These are phyloP conservation scores for Xylaria multiplex DNA, from an alignment of 2,329 filamentous ascomycete genomes.

Conservation along the genomic window DNA sequence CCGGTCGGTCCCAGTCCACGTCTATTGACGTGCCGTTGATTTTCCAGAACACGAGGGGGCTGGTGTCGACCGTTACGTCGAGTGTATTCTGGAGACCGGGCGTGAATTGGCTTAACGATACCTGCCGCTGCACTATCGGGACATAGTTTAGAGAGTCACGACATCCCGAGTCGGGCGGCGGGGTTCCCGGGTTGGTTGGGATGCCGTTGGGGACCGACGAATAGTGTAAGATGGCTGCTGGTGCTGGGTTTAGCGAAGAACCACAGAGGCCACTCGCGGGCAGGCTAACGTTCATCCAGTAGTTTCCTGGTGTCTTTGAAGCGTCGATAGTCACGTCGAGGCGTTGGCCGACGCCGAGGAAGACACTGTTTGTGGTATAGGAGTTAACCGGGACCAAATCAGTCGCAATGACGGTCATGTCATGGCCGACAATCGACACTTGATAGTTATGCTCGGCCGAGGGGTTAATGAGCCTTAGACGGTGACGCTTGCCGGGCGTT, in stretches of 20 bases:
- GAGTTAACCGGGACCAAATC: slow-evolving; percentile 65
- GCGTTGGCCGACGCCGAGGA: slow-evolving; percentile 60
- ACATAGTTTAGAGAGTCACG: slow-evolving; percentile 36
- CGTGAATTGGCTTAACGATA: slow-evolving; percentile 35
- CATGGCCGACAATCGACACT: slow-evolving; percentile 63
- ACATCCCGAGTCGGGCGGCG: slow-evolving; percentile 33
- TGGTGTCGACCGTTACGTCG: slow-evolving; percentile 27
- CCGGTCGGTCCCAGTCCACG: slow-evolving; percentile 49
- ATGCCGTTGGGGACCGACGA: slow-evolving; percentile 22
- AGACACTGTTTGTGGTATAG: slow-evolving; percentile 59
- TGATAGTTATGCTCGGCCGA: slow-evolving; percentile 60
- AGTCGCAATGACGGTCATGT: slow-evolving; percentile 61
- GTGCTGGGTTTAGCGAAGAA: slow-evolving; percentile 31
- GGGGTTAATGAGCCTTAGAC: slow-evolving; percentile 60
- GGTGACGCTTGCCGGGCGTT: slow-evolving; percentile 57
- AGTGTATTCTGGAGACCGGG: slow-evolving; percentile 28
- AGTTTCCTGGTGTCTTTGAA: slow-evolving; percentile 45
- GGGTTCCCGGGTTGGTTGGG: slow-evolving; percentile 36
- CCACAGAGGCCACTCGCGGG: slow-evolving; percentile 36
- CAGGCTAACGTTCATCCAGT: slow-evolving; percentile 48
- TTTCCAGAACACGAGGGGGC: slow-evolving; percentile 36
- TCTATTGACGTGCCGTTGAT: slow-evolving; percentile 42
- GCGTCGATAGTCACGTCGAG: slow-evolving; percentile 59
- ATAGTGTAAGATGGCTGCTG: slow-evolving; percentile 43
- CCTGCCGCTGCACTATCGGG: slow-evolving; percentile 38